Base-by-base conservation (phyloP, 108 stramenopile species). In the Cyclostephanos tholiformis region DNA sequence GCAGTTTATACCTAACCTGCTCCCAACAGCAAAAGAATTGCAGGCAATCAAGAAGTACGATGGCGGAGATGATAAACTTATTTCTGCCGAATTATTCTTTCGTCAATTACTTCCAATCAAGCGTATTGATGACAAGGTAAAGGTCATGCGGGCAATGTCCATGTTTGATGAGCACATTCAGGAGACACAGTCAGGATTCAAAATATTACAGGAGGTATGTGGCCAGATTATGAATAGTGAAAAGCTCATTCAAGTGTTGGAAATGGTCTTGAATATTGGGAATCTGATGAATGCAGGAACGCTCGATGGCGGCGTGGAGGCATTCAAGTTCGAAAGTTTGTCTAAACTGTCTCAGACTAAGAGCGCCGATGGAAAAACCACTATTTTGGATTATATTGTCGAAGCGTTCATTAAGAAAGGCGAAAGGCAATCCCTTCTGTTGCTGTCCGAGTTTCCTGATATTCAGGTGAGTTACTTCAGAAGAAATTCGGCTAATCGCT, bases 211-310 rank as follows among this genome's bases (percentile, higher is more conserved):
- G 50, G 65, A 74, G 38, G 96, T 92, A 36, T 95, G 94, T 67
- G 62, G 72, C 44, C 92, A 95, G 76, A 85, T 95, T 10, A 84
- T 89, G 86, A 71, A 76, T 25, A 93, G 92, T 57, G 82, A 87
- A 53, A 89, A 90, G 61, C 89, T 97, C 10, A 79, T 85, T 26
- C 86, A 86, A 63, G 76, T 97, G 10, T 80, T 97, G 13, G 88
- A 90, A 27, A 89, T 95, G 82, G 89, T 96, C 3, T 86, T 96
- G 26, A 85, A 89, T 56, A 92, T 96, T 22, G 97, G 97, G 43
- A 97, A 97, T 81, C 78, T 89, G 26, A 90, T 97, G 93, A 97
- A 96, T 69, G 86, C 93, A 55, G 95, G 95, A n/a, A 89, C 89
- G 19, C 77, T 83, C 10, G 83, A 88, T 67, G 92, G 92, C 60